Base-by-base conservation (phyloP, 2,329 filamentous ascomycete genomes). In the Thielaviopsis musarum region DNA sequence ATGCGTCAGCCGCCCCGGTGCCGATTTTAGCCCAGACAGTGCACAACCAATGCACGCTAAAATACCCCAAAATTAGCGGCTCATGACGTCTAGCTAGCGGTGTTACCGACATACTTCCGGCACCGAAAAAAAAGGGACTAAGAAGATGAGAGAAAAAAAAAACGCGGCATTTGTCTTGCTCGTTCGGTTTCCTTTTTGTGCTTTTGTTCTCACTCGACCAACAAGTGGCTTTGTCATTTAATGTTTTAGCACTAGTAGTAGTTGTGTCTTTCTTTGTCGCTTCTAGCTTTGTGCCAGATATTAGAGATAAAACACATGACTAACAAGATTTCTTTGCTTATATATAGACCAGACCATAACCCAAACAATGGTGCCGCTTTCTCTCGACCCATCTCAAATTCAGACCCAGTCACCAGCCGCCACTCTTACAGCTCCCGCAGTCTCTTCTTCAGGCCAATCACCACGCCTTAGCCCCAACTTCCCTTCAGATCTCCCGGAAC, bases 401-500 rank as follows among this genome's bases (percentile, higher is more conserved):
- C 38, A 45, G 17, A 3, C 38, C 38, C 38, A n/a, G 17, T 17
- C 38, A 17, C 38, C 2, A 17, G 38, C 38, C 38, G 38, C 15
- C 13, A 45, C 38, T 45, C 48, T 54, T 52, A 59, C 49, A 56
- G 58, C 55, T 13, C 58, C 41, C 53, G 41, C 41, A 24, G 22
- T 28, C n/a, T 51, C 38, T 45, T 48, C 54, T 34, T 59, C 54
- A 17, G 53, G 53, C 26, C 58, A 59, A 21, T 56, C 58, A 22
- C 54, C 58, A 10, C 45, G 45, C 24, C 51, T 54, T 13, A 41
- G 48, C 21, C 38, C 56, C 17, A 56, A 26, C 26, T 26, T 26
- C 17, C 30, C 28, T n/a, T 56, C 56, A 45, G 56, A 61, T 10
- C 45, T 61, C 24, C 59, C 59, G 51, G 12, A 34, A 5, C 34